Evolutionary conservation across 2,329 filamentous ascomycete species (phyloP).

Genomic region (Pyrenophora teres): DNA sequence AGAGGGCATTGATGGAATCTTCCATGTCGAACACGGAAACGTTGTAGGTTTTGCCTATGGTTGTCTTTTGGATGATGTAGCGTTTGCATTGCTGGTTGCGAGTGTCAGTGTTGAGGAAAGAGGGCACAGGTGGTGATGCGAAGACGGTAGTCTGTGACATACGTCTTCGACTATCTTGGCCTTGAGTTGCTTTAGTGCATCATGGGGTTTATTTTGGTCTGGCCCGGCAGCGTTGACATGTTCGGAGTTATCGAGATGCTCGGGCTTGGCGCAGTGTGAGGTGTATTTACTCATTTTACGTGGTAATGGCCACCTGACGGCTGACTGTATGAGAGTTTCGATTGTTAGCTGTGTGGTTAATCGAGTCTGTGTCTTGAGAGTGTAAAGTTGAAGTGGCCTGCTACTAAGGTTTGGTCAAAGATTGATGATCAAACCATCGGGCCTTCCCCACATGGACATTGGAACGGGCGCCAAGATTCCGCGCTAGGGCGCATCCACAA

Average conservation of each 20-base stretch:
- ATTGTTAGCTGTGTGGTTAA: slow-evolving; percentile 16
- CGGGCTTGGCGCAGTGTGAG: slow-evolving; percentile 1
- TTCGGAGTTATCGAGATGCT: slow-evolving; percentile 10
- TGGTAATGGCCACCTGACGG: slow-evolving; percentile 23
- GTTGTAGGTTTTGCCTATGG: slow-evolving; percentile 28
- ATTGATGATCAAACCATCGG: slow-evolving; percentile 1
- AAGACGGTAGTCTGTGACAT: slow-evolving; percentile 11
- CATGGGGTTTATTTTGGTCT: slow-evolving; percentile 10
- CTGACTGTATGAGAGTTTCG: slow-evolving; percentile 16
- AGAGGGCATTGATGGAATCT: slow-evolving; percentile 26
- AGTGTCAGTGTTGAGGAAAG: neutral
- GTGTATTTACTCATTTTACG: slow-evolving; percentile 12
- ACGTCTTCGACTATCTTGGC: slow-evolving; percentile 29
- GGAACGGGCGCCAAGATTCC: slow-evolving; percentile 33
- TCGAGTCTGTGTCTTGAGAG: neutral
- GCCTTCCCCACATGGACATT: slow-evolving; percentile 21
- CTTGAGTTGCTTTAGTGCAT: slow-evolving; percentile 23
- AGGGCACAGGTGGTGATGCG: too few relatives aligned
- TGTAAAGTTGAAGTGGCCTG: neutral
- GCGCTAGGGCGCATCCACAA: slow-evolving; percentile 35
- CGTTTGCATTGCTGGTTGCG: slow-evolving; percentile 35
- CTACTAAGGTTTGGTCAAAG: neutral
- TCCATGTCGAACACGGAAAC: slow-evolving; percentile 12
- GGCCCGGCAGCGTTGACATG: slow-evolving; percentile 7
- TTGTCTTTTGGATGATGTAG: slow-evolving; percentile 22